phyloP scores from a whole-genome alignment of 2,329 filamentous ascomycete species.

The Fusarium zealandicum region DNA sequence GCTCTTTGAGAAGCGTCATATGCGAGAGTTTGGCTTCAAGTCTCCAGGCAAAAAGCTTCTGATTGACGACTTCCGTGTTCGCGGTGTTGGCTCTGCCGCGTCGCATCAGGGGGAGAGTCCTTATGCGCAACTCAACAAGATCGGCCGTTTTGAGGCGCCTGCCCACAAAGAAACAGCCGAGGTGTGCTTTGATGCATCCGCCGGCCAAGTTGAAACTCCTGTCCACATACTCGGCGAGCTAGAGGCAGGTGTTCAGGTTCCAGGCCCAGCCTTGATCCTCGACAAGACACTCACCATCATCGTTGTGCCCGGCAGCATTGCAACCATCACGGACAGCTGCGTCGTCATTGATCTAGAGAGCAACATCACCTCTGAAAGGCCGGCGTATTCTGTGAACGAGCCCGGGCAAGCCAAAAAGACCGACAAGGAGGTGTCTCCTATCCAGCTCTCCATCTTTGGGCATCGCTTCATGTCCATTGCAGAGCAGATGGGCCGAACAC shows the following conservation, averaged over 20 bases:
- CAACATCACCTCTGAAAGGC: not conserved
- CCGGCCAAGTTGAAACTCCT: constrained; percentile 36
- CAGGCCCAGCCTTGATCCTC: constrained; percentile 61
- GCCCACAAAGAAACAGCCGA: constrained; percentile 14
- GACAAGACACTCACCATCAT: constrained; percentile 78
- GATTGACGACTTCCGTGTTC: constrained; percentile 53
- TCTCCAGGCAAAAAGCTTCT: constrained; percentile 51
- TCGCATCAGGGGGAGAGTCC: constrained; percentile 30
- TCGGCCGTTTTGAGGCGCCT: constrained; percentile 3
- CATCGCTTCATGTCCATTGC: constrained; percentile 86
- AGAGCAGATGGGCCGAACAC: constrained; percentile 80
- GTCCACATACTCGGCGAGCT: constrained; percentile 39
- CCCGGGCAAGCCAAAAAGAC: constrained; percentile 1
- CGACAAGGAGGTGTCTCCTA: constrained; percentile 64
- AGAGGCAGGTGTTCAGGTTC: constrained; percentile 16
- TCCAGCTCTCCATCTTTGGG: constrained; percentile 78
- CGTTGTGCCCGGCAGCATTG: constrained; percentile 57
- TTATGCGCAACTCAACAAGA: constrained; percentile 29
- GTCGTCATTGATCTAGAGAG: constrained; percentile 47
- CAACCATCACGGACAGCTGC: constrained; percentile 46
- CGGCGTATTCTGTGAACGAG: too few species aligned
- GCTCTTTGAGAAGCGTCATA: constrained; percentile 73
- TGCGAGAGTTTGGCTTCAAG: constrained; percentile 75
- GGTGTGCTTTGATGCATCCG: constrained; percentile 22
- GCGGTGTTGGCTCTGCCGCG: constrained; percentile 21